phyloP scores from a whole-genome alignment of 2,329 filamentous ascomycete genomes.

The Aureobasidium subglaciale region DNA sequence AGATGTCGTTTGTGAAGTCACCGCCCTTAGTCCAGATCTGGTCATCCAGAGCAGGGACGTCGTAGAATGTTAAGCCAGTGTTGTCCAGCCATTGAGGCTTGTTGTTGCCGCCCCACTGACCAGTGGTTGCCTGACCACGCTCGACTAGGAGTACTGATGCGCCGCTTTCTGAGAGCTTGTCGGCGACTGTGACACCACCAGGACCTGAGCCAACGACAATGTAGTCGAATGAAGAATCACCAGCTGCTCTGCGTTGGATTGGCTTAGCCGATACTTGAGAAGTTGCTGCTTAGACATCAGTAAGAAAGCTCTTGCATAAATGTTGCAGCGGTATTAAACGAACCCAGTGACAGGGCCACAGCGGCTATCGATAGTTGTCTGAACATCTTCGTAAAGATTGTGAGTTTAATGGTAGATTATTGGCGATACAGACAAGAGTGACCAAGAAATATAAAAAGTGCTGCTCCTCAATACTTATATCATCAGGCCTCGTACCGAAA shows the following conservation, averaged over 20 bases:
- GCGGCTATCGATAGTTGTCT: constrained; percentile 10
- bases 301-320: not conserved
- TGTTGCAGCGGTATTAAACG: not conserved
- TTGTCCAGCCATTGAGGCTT: constrained; percentile 8
- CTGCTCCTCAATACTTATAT: not conserved
- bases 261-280: constrained; percentile 8
- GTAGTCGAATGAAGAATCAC: constrained; percentile 10
- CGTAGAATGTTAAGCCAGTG: constrained; percentile 8
- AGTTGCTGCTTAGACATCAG: not conserved
- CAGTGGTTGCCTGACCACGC: constrained; percentile 3
- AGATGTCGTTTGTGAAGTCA: constrained; percentile 13
- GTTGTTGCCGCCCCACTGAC: constrained; percentile 8
- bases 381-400: constrained; percentile 7
- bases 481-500: not conserved
- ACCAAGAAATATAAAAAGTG: not conserved
- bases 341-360: constrained; percentile 7
- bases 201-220: constrained; percentile 12
- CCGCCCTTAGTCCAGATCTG: constrained; percentile 12
- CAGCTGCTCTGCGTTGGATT: not conserved
- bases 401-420: not conserved
- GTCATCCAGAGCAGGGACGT: constrained; percentile 10
- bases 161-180: constrained; percentile 13
- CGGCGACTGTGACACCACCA: constrained; percentile 10
- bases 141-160: constrained; percentile 6
- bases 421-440: not conserved